Base-by-base conservation (phyloP, 768 basidiomycete species). In the Suillus placidus region DNA sequence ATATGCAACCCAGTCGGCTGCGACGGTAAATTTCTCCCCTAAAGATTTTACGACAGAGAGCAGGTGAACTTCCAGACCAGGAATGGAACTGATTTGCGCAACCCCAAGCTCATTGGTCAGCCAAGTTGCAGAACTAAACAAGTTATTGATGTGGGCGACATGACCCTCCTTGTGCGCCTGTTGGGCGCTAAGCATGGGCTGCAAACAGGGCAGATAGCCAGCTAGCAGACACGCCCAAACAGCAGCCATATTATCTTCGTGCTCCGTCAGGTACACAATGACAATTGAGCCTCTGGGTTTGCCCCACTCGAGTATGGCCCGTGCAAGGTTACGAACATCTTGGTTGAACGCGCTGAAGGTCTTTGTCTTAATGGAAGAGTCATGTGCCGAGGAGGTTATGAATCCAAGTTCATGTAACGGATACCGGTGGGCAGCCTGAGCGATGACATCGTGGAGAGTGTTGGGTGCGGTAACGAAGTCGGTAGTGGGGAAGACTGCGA, bases 241-340 rank as follows among this genome's bases (percentile, higher is more conserved):
- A 8, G 75, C 74, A 3, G 67, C 69, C 75, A 77, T 76, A 57
- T 77, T 73, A 57, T 76, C 74, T 57, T 76, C 74, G 40, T 76
- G 75, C 51, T 76, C 74, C 1, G 71, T 76, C 34, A 77, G 66
- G 60, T 77, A 77, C 0, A 76, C 66, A 7, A 76, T 65, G 1
- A 76, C 8, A 30, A 76, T 34, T 0, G 74, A 72, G 0, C 74
- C 74, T 1, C 61, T 12, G 30, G 72, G 72, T 49, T 70, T 77
- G 1, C 63, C 68, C 74, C 70, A 73, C 2, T 62, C 56, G 54
- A 65, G 64, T 32, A 73, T 58, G 13, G 70, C 70, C 18, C 66
- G 64, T 34, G 72, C 74, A 1, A 75, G 64, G 37, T 71, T 67
- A 42, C 61, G 64, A 9, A 61, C 68, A 42, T 63, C 18, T 57